phyloP scores from a whole-genome alignment of 2,329 filamentous ascomycete genomes.

The Scytalidium sp. region DNA sequence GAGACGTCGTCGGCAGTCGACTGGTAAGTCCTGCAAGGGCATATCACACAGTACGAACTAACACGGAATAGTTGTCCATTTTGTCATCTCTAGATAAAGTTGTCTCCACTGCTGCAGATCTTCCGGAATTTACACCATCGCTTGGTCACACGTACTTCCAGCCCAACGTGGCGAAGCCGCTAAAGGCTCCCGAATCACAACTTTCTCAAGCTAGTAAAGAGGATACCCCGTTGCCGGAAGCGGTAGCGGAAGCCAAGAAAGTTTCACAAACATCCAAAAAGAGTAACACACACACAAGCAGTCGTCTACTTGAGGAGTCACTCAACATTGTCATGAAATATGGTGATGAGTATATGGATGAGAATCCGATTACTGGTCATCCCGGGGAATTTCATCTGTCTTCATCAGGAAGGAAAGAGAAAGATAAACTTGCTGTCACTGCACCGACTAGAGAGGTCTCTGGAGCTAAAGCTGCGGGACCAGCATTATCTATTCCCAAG shows the following conservation, averaged over 20 bases:
- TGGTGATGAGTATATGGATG: constrained; percentile 64
- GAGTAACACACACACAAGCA: constrained; percentile 21
- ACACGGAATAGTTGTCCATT: constrained; percentile 14
- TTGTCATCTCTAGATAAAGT: constrained; percentile 28
- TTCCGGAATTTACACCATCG: constrained; percentile 45
- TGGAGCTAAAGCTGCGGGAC: constrained; percentile 11
- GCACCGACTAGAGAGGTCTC: constrained; percentile 11
- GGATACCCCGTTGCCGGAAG: constrained; percentile 45
- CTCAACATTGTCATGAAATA: constrained; percentile 55
- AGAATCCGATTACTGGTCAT: constrained; percentile 64
- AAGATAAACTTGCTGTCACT: constrained; percentile 21
- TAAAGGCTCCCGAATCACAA: constrained; percentile 18
- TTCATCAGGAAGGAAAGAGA: constrained; percentile 50
- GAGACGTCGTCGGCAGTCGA: constrained; percentile 56
- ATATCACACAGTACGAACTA: constrained; percentile 2
- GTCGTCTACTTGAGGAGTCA: constrained; percentile 48
- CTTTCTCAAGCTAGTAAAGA: constrained; percentile 25
- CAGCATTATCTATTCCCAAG: constrained; percentile 18
- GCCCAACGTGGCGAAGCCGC: constrained; percentile 12
- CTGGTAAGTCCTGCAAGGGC: constrained; percentile 41
- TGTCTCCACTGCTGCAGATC: constrained; percentile 26
- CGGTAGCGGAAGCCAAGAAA: constrained; percentile 18
- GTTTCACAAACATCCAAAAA: constrained; percentile 11
- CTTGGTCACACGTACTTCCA: constrained; percentile 39
- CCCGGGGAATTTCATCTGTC: constrained; percentile 65